These are phyloP conservation scores for Neofusicoccum sp. DNA, from an alignment of 2,329 filamentous ascomycete species.

Conservation along the genomic window DNA sequence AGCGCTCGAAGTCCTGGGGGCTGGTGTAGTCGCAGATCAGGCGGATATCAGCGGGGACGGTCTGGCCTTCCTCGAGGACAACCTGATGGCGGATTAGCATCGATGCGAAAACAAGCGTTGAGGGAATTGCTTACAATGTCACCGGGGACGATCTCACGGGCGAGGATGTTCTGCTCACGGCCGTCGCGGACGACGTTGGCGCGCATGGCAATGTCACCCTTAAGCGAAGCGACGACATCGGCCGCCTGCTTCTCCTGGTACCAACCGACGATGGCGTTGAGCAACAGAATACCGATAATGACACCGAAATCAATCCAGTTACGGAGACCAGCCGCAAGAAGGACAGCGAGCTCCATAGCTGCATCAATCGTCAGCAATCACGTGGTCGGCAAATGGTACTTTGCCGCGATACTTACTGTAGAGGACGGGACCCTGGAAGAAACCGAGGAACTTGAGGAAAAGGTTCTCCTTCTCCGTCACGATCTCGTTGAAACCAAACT, in stretches of 20 bases:
- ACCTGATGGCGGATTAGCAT: constrained; percentile 47
- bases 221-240: constrained; percentile 72
- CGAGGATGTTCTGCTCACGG: constrained; percentile 68
- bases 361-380: constrained; percentile 5
- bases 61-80: constrained; percentile 71
- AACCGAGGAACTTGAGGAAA: constrained; percentile 73
- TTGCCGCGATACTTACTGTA: constrained; percentile 61
- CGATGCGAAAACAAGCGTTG: constrained; percentile 45
- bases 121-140: constrained; percentile 57
- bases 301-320: constrained; percentile 80
- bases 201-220: constrained; percentile 79
- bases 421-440: constrained; percentile 75
- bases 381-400: constrained; percentile 22
- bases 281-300: constrained; percentile 73
- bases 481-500: constrained; percentile 72
- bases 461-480: constrained; percentile 75
- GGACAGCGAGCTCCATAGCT: constrained; percentile 78
- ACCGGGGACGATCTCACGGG: constrained; percentile 74
- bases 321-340: constrained; percentile 72
- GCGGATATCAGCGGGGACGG: constrained; percentile 69
- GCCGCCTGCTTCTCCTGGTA: constrained; percentile 82
- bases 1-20: constrained; percentile 67
- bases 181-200: constrained; percentile 69
- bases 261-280: constrained; percentile 78
- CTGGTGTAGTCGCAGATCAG: constrained; percentile 73